Evolutionary conservation across 257 asterid species (phyloP), one percentile per base, ranked within the genome.

Genomic region (Mitragyna speciosa): DNA sequence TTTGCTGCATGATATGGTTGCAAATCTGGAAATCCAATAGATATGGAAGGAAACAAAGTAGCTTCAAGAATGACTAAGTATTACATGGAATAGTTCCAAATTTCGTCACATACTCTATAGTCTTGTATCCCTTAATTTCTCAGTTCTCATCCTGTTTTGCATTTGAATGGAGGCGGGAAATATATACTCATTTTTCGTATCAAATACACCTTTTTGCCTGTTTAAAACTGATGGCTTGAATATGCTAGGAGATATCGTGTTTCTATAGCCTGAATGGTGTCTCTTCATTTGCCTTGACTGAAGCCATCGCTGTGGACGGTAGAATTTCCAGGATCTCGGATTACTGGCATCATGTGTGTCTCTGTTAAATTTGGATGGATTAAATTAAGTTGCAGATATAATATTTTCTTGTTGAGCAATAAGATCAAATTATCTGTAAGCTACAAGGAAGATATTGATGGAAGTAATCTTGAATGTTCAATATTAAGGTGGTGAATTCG

Each of bases 171-270:
- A 72, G 56, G 31, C 39, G 26, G 41, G 75, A 17, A 33, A 45
- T 71, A 52, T n/a, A 1, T 14, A 48, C 61, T 26, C 36, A 33
- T 45, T 72, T 72, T 12, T 47, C 26, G 7, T 11, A 43, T 52
- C 63, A 19, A 28, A n/a, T 76, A 63, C 33, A 61, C 24, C 54
- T 26, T 15, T 76, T 12, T 59, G 43, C 26, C 41, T 76, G 28
- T 59, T 61, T 58, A 76, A 22, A 26, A 6, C 22, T 47, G 39
- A 22, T 76, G 36, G 63, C 61, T 76, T 75, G 61, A 41, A 76
- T 39, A 63, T 14, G 45, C 20, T 59, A 59, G 43, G 71, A 61
- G 48, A 61, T 39, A 49, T 59, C 26, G 49, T 64, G 9, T 45
- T 31, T 5, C 15, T 36, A 26, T 73, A 19, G 31, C 67, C 12